Conservation (phyloP, 2,329 filamentous ascomycete genomes). For the Ophiostoma sp. region DNA sequence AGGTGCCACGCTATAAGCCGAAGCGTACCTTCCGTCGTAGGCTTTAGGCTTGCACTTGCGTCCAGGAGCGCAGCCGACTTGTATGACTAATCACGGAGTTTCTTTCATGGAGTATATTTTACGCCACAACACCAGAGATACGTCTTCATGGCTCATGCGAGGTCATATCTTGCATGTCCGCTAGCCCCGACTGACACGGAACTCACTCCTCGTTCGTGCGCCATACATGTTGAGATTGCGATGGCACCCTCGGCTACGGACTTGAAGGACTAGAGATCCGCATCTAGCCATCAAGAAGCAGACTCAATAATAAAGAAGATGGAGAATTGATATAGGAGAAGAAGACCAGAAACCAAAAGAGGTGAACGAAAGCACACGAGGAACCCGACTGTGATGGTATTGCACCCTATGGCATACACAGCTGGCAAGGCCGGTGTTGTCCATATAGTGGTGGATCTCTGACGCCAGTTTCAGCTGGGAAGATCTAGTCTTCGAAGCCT, state of each 20-base stretch:
- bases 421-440: too few relatives aligned
- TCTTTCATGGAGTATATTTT: background rate
- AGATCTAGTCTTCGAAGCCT: background rate
- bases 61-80: too few relatives aligned
- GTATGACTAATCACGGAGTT: background rate
- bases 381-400: background rate
- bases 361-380: background rate
- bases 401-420: too few relatives aligned
- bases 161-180: background rate
- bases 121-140: background rate
- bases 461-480: background rate
- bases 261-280: background rate
- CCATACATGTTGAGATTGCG: background rate
- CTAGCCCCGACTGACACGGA: background rate
- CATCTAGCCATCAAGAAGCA: background rate
- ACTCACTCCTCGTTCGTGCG: background rate
- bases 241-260: conserved; percentile 1
- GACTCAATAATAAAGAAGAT: background rate
- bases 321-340: background rate
- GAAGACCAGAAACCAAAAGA: background rate
- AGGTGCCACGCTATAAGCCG: background rate
- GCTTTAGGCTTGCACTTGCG: too few relatives aligned
- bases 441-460: background rate
- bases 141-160: background rate
- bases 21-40: conserved; percentile 5